Evolutionary conservation across 441 rosid species (phyloP), one percentile per base, ranked within the genome.

Genomic region (Croton setiger): DNA sequence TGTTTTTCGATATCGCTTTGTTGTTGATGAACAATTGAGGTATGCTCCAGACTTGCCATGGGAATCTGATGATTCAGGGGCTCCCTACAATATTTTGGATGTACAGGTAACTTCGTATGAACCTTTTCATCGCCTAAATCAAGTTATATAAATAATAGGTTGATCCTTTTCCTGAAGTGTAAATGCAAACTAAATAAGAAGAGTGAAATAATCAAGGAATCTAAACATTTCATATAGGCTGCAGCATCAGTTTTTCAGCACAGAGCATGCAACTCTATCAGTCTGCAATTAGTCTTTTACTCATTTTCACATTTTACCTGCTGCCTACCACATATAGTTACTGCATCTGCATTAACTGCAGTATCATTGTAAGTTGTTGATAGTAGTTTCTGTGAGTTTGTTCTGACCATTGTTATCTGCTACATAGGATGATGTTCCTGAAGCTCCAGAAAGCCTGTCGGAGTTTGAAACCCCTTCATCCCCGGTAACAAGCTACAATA

Each of bases 401-500:
- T 48, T 15, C 4, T 47, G 15, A 12, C 61, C 51, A 8, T 52
- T 67, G 33, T 51, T 43, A 20, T 75, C 33, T 71, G 35, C 18
- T 74, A 33, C 13, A 49, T 81, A 85, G 87, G 88, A 85, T 12
- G 69, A 74, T 31, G 72, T 72, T 61, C 82, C 88, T n/a, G 88
- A 84, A 69, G 75, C 79, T 54, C 75, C 58, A 20, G 77, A 77
- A 63, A 78, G 74, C 74, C 65, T 79, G 39, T 72, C 85, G 1
- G 88, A 84, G 72, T 82, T 85, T 7, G 81, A 72, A 63, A 39
- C 71, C 56, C 87, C 90, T 48, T 70, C 87, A 63, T 87, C 92
- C 23, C 92, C 92, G 0, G 62, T 66, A 60, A 78, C 84, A 71
- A 87, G 89, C 79, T 87, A 87, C 64, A 65, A 76, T 63, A 84